Evolutionary conservation across 75 land plant genomes (phyloP).

Genomic region (Pinus albicaulis): DNA sequence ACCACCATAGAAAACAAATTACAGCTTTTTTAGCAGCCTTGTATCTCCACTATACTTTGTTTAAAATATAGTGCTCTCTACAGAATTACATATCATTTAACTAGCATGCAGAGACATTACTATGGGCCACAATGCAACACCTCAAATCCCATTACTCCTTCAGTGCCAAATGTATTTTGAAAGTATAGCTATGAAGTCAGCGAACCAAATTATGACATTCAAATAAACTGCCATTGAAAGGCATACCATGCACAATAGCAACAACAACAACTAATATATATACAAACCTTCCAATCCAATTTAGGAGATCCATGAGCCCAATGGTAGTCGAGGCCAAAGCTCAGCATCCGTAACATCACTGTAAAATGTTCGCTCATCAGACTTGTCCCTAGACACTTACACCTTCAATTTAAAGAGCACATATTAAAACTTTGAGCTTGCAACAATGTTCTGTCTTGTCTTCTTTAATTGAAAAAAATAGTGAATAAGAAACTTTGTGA

Average conservation of each 20-base stretch:
- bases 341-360: constrained; percentile 94
- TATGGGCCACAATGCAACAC: neutral
- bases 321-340: constrained; percentile 91
- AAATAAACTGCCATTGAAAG: neutral
- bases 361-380: constrained; percentile 5
- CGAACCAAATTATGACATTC: neutral
- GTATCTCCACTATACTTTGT: neutral
- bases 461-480: neutral
- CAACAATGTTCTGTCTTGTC: neutral
- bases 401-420: neutral
- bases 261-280: neutral
- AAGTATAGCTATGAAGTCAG: neutral
- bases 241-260: neutral
- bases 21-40: neutral
- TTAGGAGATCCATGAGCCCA: constrained; percentile 62
- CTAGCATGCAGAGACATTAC: neutral
- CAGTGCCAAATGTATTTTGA: neutral
- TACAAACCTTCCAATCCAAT: constrained; percentile 71
- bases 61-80: neutral
- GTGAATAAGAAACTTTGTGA: neutral
- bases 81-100: neutral
- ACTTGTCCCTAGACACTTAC: neutral
- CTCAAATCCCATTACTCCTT: neutral
- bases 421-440: neutral
- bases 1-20: neutral